Percentiles rank a stretch among this genome's conserved stretches.
Conservation (phyloP, 352 stramenopile genomes). For the Phytophthora tubulina region DNA sequence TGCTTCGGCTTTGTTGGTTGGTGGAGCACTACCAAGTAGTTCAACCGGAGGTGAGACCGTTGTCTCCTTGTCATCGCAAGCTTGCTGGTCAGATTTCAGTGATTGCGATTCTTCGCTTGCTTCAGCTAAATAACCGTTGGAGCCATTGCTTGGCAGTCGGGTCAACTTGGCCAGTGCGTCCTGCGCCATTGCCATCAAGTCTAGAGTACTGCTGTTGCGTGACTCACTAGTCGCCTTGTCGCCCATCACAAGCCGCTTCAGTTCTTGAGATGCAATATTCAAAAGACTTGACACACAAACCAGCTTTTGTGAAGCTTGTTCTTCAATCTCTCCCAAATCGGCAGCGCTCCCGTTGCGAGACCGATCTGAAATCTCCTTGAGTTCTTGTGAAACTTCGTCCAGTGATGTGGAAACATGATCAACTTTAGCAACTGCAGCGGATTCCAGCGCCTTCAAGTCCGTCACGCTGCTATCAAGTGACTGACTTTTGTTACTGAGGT, state of each 20-base stretch:
- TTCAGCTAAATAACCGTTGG: slow-evolving; percentile 6
- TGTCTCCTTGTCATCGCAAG: background rate
- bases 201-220: slow-evolving; percentile 25
- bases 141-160: slow-evolving; percentile 15
- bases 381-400: slow-evolving; percentile 46
- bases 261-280: slow-evolving; percentile 53
- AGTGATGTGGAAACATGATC: slow-evolving; percentile 38
- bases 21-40: background rate
- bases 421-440: slow-evolving; percentile 21
- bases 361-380: slow-evolving; percentile 43
- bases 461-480: slow-evolving; percentile 29
- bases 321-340: slow-evolving; percentile 26
- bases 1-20: background rate
- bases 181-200: slow-evolving; percentile 36
- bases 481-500: slow-evolving; percentile 33
- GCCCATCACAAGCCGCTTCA: slow-evolving; percentile 52
- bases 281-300: slow-evolving; percentile 40
- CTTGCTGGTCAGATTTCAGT: background rate
- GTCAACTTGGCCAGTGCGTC: slow-evolving; percentile 32
- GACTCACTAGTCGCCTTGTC: slow-evolving; percentile 26
- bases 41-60: background rate
- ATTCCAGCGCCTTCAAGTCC: slow-evolving; percentile 24
- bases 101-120: background rate
- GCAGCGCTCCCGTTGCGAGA: slow-evolving; percentile 26
- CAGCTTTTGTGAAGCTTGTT: slow-evolving; percentile 35